These are phyloP conservation scores for Lentinula novae-zelandiae DNA, from an alignment of 1,284 basidiomycete genomes.

Conservation along the genomic window DNA sequence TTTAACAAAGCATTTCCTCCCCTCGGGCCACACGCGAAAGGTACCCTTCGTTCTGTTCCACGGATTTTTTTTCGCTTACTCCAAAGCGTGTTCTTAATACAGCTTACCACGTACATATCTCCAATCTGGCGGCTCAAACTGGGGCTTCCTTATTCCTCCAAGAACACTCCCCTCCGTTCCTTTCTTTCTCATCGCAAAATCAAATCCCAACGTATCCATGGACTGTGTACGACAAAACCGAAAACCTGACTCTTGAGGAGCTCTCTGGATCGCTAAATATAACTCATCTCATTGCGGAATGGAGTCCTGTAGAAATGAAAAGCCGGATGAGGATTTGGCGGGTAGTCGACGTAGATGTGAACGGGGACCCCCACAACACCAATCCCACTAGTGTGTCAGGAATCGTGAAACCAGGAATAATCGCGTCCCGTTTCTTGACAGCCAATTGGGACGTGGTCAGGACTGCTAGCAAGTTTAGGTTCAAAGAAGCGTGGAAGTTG, in stretches of 20 bases:
- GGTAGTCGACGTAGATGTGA: background rate
- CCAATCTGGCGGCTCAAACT: constrained; percentile 83
- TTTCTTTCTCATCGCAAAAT: constrained; percentile 16
- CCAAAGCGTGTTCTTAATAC: background rate
- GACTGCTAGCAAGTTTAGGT: constrained; percentile 1
- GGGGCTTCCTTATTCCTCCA: constrained; percentile 90
- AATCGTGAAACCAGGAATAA: constrained; percentile 41
- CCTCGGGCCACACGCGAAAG: constrained; percentile 26
- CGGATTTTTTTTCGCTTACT: background rate
- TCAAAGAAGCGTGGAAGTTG: background rate
- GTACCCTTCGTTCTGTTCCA: background rate
- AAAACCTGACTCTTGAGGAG: constrained; percentile 45
- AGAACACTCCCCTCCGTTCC: constrained; percentile 53
- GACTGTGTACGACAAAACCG: constrained; percentile 79
- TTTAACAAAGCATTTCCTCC: constrained; percentile 54
- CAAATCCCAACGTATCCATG: constrained; percentile 32
- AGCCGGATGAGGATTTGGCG: background rate
- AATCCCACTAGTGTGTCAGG: background rate
- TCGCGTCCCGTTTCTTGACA: constrained; percentile 48
- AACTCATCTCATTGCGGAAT: constrained; percentile 63
- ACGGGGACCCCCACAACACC: background rate
- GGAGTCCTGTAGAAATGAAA: constrained; percentile 16
- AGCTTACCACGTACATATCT: constrained; percentile 62
- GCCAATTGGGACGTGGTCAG: constrained; percentile 25
- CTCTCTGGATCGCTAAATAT: constrained; percentile 37